These are phyloP conservation scores for Neofusicoccum sp. DNA, from an alignment of 2,329 filamentous ascomycete species.

Conservation along the genomic window DNA sequence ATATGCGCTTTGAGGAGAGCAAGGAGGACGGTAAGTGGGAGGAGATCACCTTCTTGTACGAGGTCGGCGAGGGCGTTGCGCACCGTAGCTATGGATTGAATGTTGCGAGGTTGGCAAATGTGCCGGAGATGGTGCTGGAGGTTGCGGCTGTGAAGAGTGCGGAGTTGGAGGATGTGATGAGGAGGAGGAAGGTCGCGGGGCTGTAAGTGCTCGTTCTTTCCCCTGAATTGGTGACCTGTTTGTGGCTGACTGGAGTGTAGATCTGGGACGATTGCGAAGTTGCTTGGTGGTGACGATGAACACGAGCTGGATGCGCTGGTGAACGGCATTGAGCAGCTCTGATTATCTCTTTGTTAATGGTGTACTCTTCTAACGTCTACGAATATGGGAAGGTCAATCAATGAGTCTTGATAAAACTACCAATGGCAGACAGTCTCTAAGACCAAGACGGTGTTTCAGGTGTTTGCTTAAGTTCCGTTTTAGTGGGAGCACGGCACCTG, in stretches of 20 bases:
- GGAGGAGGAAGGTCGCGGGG: conserved; percentile 19
- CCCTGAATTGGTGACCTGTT: background rate
- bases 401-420: no score
- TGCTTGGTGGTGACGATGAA: conserved; percentile 21
- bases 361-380: no score
- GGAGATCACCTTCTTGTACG: conserved; percentile 91
- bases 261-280: background rate
- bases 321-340: conserved; percentile 17
- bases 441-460: no score
- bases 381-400: no score
- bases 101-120: conserved; percentile 79
- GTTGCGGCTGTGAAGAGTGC: conserved; percentile 75
- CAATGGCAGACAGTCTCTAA: no score
- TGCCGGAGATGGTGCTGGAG: conserved; percentile 75
- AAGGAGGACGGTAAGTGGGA: conserved; percentile 66
- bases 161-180: conserved; percentile 69
- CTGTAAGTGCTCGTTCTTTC: conserved; percentile 1
- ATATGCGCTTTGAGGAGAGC: conserved; percentile 74
- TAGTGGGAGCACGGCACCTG: no score
- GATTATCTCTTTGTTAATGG: background rate
- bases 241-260: background rate
- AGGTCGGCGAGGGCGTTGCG: conserved; percentile 85
- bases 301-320: conserved; percentile 9
- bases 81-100: conserved; percentile 94
- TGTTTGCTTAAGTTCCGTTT: no score